phyloP scores from a whole-genome alignment of 352 stramenopile species.

The Sclerospora graminicola region DNA sequence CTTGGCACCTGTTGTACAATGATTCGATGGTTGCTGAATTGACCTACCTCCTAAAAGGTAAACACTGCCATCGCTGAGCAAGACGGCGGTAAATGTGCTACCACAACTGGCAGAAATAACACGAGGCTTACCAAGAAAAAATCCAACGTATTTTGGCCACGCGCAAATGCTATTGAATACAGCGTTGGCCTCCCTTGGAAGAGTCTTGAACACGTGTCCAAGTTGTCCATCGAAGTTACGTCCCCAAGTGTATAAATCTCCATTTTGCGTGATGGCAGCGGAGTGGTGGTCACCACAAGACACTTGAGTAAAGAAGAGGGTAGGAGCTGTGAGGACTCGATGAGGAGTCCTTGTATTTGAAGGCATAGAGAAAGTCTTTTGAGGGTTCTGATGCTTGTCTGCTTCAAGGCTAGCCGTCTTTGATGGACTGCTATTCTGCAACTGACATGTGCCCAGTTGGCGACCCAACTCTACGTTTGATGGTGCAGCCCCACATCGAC shows the following conservation, averaged over 20 bases:
- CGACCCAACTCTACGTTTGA: not conserved
- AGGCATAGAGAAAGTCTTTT: not conserved
- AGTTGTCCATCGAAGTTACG: slow-evolving; percentile 83
- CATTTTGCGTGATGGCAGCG: slow-evolving; percentile 58
- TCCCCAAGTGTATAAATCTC: slow-evolving; percentile 86
- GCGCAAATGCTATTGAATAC: slow-evolving; percentile 49
- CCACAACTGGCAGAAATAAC: slow-evolving; percentile 56
- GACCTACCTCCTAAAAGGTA: slow-evolving; percentile 73
- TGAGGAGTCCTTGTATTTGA: slow-evolving; percentile 22
- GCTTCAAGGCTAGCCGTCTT: slow-evolving; percentile 1
- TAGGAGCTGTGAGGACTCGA: slow-evolving; percentile 26
- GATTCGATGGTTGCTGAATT: slow-evolving; percentile 17
- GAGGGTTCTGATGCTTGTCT: no score
- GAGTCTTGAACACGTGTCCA: slow-evolving; percentile 33
- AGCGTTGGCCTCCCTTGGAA: slow-evolving; percentile 23
- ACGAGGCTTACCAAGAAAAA: slow-evolving; percentile 32
- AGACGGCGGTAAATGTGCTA: slow-evolving; percentile 60
- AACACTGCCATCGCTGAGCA: slow-evolving; percentile 51
- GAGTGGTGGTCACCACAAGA: slow-evolving; percentile 66
- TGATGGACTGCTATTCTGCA: no score
- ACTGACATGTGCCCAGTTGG: slow-evolving; percentile 29
- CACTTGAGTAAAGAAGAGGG: slow-evolving; percentile 48
- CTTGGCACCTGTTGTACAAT: slow-evolving; percentile 6
- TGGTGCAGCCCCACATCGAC: slow-evolving; percentile 15
- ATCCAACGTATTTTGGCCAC: slow-evolving; percentile 64